These are phyloP conservation scores for Dactylellina sp. DNA, from an alignment of 2,329 filamentous ascomycete genomes.

Conservation along the genomic window DNA sequence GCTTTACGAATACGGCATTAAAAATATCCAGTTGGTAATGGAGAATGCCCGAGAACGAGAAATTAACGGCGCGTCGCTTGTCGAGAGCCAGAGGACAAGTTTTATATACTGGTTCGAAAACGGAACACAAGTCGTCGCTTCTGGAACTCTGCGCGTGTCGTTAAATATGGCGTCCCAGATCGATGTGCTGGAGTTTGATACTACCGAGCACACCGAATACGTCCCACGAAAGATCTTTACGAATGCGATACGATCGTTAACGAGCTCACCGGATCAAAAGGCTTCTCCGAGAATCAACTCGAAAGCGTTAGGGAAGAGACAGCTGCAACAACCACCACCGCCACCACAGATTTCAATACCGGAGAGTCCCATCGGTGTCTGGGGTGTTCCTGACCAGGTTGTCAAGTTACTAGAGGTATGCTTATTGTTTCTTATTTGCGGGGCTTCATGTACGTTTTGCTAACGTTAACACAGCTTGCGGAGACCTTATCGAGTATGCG, in stretches of 20 bases:
- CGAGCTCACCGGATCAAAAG: conserved; percentile 68
- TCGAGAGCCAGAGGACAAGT: conserved; percentile 80
- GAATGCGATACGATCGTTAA: conserved; percentile 64
- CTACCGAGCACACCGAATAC: conserved; percentile 82
- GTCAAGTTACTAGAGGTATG: conserved; percentile 73
- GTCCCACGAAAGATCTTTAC: conserved; percentile 75
- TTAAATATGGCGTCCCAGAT: conserved; percentile 85
- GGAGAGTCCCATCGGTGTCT: conserved; percentile 66
- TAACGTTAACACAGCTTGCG: conserved; percentile 67
- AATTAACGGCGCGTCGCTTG: conserved; percentile 67
- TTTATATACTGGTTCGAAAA: conserved; percentile 91
- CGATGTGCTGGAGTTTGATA: conserved; percentile 84
- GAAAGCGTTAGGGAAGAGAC: conserved; percentile 69
- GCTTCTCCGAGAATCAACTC: conserved; percentile 70
- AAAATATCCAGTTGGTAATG: conserved; percentile 84
- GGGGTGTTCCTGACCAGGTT: conserved; percentile 70
- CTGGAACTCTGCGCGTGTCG: conserved; percentile 80
- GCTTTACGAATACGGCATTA: conserved; percentile 87
- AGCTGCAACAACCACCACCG: conserved; percentile 65
- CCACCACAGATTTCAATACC: conserved; percentile 62
- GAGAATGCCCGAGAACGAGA: conserved; percentile 74
- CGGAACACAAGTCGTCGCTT: conserved; percentile 77
- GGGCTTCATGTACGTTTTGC: conserved; percentile 2
- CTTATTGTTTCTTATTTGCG: not conserved
- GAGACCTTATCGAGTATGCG: conserved; percentile 75